Base-by-base conservation (phyloP, 2,329 filamentous ascomycete genomes). In the Calonectria leucothoes region DNA sequence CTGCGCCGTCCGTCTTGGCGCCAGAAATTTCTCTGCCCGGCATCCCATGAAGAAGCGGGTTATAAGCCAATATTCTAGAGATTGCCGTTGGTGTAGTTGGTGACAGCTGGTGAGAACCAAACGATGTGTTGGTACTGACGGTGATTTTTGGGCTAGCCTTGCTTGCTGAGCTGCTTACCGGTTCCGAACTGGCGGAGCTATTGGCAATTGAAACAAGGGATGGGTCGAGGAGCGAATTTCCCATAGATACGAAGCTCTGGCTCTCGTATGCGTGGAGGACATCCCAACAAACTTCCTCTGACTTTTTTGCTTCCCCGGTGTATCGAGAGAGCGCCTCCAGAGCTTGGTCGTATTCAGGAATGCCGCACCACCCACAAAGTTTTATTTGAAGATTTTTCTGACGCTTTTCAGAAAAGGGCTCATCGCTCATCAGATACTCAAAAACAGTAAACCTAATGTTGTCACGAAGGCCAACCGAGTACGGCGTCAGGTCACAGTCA, bases 11-110 rank as follows among this genome's bases (percentile, higher is more conserved):
- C 2, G 84, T 86, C 63, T 82, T 85, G 17, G 85, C 82, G 4
- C 79, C 80, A 0, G 83, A 84, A 12, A 86, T 74, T 66, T 86
- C 85, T 66, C 84, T 81, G 2, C 85, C 85, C 0, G 85, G 84
- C 69, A 84, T 82, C 7, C 85, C 84, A 64, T 74, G 79, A 12
- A 86, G 79, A 0, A 86, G 79, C 89, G 85, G 96, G 37, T 81
- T 79, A 0, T 78, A 78, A 10, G 75, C 72, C 6, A 76, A 64
- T 27, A 75, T 72, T 0, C 71, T 69, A 1, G 75, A 71, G 5
- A 65, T 37, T 4, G 61, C 63, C 4, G 25, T 61, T 6, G 61
- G 63, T 7, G 65, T 57, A 7, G 25, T 48, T 42, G 69, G 45
- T 35, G 51, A 27, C 7, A 70, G 64, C 11, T 66, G 25, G 52